These are phyloP conservation scores for Aspergillus diversus DNA, from an alignment of 495 filamentous ascomycete genomes.

Conservation along the genomic window DNA sequence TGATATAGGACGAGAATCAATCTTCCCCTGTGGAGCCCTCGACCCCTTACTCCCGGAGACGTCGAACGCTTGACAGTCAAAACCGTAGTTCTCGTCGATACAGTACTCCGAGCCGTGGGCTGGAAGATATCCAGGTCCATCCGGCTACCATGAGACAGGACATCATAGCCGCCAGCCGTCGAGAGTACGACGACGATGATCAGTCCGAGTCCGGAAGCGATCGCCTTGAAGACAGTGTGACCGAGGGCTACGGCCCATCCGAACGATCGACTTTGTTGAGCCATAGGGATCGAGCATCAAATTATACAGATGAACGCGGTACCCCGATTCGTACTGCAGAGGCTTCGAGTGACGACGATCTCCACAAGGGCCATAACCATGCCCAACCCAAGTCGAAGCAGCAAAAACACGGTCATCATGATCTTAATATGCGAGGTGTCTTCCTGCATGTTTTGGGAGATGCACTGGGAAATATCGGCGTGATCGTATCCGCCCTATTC, in stretches of 20 bases:
- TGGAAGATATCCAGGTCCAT: conserved; percentile 79
- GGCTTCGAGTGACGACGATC: conserved; percentile 34
- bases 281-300: conserved; percentile 37
- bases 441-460: conserved; percentile 96
- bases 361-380: conserved; percentile 71
- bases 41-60: conserved; percentile 35
- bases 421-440: conserved; percentile 98
- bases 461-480: conserved; percentile 94
- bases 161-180: conserved; percentile 76
- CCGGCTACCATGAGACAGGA: conserved; percentile 90
- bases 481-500: conserved; percentile 88
- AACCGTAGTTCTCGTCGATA: conserved; percentile 56
- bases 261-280: conserved; percentile 43
- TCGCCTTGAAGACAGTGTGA: conserved; percentile 48
- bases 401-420: conserved; percentile 69
- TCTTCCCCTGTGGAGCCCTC: conserved; percentile 30
- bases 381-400: conserved; percentile 68
- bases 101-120: conserved; percentile 55
- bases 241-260: conserved; percentile 45
- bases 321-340: conserved; percentile 16
- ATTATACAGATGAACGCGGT: conserved; percentile 44
- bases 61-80: conserved; percentile 40
- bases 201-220: conserved; percentile 58
- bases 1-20: conserved; percentile 20
- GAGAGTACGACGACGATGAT: conserved; percentile 53